A percentile compares a stretch with the other conserved stretches of the same genome.
These are phyloP conservation scores for Bolboschoenus planiculmis DNA, from an alignment of 176 grass and related monocot species.

Conservation along the genomic window DNA sequence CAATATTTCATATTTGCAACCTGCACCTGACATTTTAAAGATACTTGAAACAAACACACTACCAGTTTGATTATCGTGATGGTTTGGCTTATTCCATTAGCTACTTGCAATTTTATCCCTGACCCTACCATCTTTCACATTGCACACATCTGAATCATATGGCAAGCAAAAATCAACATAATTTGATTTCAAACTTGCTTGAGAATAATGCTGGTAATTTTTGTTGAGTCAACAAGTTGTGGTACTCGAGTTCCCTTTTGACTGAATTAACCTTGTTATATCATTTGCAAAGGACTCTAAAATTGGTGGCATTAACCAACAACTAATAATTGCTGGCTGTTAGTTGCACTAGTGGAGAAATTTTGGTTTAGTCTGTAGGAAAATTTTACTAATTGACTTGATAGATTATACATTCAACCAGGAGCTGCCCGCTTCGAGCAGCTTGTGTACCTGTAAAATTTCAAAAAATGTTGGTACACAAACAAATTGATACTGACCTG, in stretches of 20 bases:
- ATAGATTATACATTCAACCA: neutral
- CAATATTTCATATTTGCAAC: neutral
- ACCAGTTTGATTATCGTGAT: constrained; percentile 4
- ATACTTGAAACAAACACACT: neutral
- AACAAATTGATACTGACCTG: no score
- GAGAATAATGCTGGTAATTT: neutral
- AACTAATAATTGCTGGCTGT: neutral
- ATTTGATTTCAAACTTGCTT: neutral
- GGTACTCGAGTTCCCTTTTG: neutral
- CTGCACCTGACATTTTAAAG: neutral
- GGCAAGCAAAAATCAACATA: neutral
- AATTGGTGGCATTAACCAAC: neutral
- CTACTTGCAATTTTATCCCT: neutral
- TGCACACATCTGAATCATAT: neutral
- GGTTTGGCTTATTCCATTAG: neutral
- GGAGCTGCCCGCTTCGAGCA: neutral
- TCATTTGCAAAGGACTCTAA: neutral
- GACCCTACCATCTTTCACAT: neutral
- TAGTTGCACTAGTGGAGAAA: neutral
- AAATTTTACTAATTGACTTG: neutral
- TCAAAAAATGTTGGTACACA: neutral
- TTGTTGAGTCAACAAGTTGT: neutral
- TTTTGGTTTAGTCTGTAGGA: neutral
- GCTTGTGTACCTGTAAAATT: neutral
- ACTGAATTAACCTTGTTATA: neutral